phyloP scores from a whole-genome alignment of 495 filamentous ascomycete genomes.

The Thozetella sp. region DNA sequence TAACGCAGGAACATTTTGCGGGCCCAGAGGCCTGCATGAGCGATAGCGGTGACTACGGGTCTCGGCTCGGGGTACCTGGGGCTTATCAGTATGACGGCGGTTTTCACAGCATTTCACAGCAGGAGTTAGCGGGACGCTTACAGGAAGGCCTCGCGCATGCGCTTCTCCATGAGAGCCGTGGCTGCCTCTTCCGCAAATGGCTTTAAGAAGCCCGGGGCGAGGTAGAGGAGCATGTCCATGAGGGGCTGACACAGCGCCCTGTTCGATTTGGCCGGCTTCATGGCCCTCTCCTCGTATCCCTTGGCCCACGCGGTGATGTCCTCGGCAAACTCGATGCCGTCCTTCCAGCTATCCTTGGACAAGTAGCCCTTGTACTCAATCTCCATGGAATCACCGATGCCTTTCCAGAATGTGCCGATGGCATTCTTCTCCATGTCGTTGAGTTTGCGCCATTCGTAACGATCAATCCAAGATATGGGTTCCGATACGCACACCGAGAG shows the following conservation, averaged over 20 bases:
- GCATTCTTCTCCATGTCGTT: constrained; percentile 68
- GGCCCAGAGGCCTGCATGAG: constrained; percentile 34
- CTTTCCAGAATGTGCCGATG: constrained; percentile 67
- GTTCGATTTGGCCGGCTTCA: constrained; percentile 60
- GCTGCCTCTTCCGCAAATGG: constrained; percentile 51
- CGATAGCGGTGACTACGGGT: constrained; percentile 11
- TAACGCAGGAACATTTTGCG: constrained; percentile 59
- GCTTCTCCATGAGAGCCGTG: constrained; percentile 63
- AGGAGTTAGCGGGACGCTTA: constrained; percentile 45
- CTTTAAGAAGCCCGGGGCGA: constrained; percentile 52
- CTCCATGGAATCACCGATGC: constrained; percentile 60
- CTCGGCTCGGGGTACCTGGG: constrained; percentile 28
- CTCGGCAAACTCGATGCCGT: constrained; percentile 69
- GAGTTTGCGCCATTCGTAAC: constrained; percentile 65
- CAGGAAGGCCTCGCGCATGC: constrained; percentile 66
- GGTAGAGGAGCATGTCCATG: constrained; percentile 59
- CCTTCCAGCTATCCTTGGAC: constrained; percentile 44
- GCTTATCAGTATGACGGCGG: background rate
- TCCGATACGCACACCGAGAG: constrained; percentile 63
- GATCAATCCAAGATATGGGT: constrained; percentile 56
- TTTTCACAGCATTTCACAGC: background rate
- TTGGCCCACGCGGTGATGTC: constrained; percentile 61
- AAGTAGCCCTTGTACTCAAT: constrained; percentile 49
- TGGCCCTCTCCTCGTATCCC: constrained; percentile 54
- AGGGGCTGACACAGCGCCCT: constrained; percentile 55